Conservation (phyloP, 2,329 filamentous ascomycete species). For the Ceratocystis harringtonii region DNA sequence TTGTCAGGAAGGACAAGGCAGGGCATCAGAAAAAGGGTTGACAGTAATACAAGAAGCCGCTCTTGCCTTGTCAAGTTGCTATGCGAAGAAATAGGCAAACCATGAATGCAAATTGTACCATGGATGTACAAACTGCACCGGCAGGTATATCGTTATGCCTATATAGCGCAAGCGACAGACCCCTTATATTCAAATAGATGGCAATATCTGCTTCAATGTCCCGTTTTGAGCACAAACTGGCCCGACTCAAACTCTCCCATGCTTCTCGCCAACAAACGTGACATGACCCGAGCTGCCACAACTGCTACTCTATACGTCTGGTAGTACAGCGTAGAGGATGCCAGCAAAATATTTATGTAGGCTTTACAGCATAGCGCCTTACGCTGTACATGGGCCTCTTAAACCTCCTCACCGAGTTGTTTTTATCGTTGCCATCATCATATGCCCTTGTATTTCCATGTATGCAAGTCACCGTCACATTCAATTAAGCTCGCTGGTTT, state of each 20-base stretch:
- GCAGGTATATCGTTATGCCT: background rate
- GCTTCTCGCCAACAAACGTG: background rate
- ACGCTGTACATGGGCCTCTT: background rate
- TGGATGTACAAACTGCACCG: background rate
- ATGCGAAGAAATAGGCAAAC: too few relatives aligned
- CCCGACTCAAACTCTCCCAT: background rate
- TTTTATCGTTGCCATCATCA: too few relatives aligned
- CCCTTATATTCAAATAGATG: too few relatives aligned
- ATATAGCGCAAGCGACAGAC: too few relatives aligned
- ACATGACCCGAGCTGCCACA: background rate
- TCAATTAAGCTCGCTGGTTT: background rate
- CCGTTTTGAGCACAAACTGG: too few relatives aligned
- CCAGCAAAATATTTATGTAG: too few relatives aligned
- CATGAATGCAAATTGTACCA: background rate
- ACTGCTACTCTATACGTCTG: background rate
- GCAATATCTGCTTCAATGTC: too few relatives aligned
- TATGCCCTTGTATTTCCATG: background rate
- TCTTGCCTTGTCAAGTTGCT: too few relatives aligned
- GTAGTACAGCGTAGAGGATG: too few relatives aligned
- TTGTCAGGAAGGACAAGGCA: too few relatives aligned
- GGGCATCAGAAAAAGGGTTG: conserved; percentile 2
- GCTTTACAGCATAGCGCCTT: background rate
- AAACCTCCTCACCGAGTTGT: background rate
- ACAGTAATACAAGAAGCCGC: too few relatives aligned
- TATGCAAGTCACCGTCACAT: too few relatives aligned